Conservation (phyloP, 2,329 filamentous ascomycete species). For the Neonectria ditissima region DNA sequence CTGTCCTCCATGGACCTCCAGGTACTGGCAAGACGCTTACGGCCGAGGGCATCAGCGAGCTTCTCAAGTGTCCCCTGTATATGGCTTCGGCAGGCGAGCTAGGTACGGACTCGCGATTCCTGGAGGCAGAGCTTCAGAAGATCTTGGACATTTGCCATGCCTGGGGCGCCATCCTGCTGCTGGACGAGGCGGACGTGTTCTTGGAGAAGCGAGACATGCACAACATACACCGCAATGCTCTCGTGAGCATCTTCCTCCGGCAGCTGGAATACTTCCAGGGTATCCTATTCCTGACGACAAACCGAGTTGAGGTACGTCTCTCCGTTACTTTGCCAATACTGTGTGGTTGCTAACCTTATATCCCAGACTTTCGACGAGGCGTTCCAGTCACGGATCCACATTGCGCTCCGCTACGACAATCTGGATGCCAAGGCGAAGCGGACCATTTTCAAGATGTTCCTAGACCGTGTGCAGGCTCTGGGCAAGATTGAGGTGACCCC, state of each 20-base stretch:
- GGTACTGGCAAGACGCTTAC: slow-evolving; percentile 92
- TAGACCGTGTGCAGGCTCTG: slow-evolving; percentile 76
- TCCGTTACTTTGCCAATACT: neutral
- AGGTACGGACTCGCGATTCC: slow-evolving; percentile 78
- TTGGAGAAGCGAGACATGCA: slow-evolving; percentile 85
- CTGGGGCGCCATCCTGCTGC: slow-evolving; percentile 86
- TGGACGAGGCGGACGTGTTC: slow-evolving; percentile 89
- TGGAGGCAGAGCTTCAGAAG: slow-evolving; percentile 83
- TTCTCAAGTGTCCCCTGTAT: slow-evolving; percentile 84
- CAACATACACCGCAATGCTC: slow-evolving; percentile 85
- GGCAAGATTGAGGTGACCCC: slow-evolving; percentile 70
- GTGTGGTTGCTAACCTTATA: slow-evolving; percentile 12
- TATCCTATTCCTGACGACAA: slow-evolving; percentile 90
- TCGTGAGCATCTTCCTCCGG: slow-evolving; percentile 88
- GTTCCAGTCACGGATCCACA: slow-evolving; percentile 88
- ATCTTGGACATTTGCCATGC: slow-evolving; percentile 87
- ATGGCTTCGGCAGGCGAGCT: slow-evolving; percentile 86
- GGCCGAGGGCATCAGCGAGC: slow-evolving; percentile 86
- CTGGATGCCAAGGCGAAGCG: slow-evolving; percentile 79
- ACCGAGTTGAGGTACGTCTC: slow-evolving; percentile 74
- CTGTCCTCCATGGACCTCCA: slow-evolving; percentile 84
- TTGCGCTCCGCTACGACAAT: slow-evolving; percentile 84
- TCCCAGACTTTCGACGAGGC: slow-evolving; percentile 85
- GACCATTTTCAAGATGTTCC: slow-evolving; percentile 86
- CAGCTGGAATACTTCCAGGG: slow-evolving; percentile 93